Base-by-base conservation (phyloP, 768 basidiomycete genomes). In the Auriscalpium orientale region DNA sequence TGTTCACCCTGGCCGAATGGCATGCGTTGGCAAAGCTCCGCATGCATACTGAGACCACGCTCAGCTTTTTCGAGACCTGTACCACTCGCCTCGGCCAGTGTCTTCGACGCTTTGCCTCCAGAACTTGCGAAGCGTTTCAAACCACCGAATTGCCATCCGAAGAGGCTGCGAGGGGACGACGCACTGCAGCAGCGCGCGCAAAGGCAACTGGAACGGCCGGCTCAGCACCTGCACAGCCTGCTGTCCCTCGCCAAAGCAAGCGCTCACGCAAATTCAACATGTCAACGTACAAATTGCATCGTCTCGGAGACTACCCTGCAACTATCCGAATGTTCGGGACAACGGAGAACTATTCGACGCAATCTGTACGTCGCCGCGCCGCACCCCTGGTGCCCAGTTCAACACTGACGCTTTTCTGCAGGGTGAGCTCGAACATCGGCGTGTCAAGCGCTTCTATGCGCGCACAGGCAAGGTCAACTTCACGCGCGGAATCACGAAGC, bases 391-490 rank as follows among this genome's bases (percentile, higher is more conserved):
- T n/a, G 28, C 18, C 11, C 40, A 34, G 10, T 38, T 12, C 10
- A 12, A 13, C 22, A 28, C 47, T n/a, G 18, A 13, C 12, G 7
- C 13, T 12, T 43, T 4, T 43, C 12, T 43, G 7, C 55, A 74
- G 72, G 70, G 72, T 9, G 71, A 75, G 51, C 61, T 67, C 1
- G 57, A 70, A 8, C 74, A 74, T 54, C 67, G 59, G 0, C 55
- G 56, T 0, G 58, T 71, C 8, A 75, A 75, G 48, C 50, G 48
- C 18, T 61, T 62, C 12, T 69, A 72, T 54, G 54, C 44, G 2
- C 57, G 63, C 6, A 67, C 69, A 1, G 69, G 65, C 55, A 68
- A 68, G 51, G 22, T 28, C 22, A 28, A 28, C 22, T 28, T 28
- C 22, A 28, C 22, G 5, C 22, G 22, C 22, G 22, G 22, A 28